Evolutionary conservation across 1,284 basidiomycete genomes (phyloP).

Genomic region (Porogramme epimiltina): DNA sequence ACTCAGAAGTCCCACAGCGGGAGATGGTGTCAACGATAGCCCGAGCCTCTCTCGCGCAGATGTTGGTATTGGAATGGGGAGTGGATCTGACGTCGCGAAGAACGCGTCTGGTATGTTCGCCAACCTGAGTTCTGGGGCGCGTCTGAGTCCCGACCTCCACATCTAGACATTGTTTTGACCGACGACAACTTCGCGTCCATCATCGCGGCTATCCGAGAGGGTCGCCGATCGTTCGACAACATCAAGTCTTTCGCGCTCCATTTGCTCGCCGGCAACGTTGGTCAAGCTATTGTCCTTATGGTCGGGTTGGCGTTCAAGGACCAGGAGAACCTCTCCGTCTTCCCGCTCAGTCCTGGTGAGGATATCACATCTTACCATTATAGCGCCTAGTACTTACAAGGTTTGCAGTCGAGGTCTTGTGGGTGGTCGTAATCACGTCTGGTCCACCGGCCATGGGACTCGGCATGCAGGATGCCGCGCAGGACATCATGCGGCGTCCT

Average conservation of each 20-base stretch:
- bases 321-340: constrained; percentile 53
- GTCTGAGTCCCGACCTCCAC: not conserved
- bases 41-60: constrained; percentile 62
- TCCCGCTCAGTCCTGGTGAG: constrained; percentile 46
- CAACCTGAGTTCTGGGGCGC: too few relatives aligned
- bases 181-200: constrained; percentile 79
- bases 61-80: constrained; percentile 74
- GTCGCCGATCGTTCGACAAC: constrained; percentile 51
- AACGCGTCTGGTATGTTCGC: constrained; percentile 32
- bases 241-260: constrained; percentile 49
- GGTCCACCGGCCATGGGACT: constrained; percentile 62
- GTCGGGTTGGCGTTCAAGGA: constrained; percentile 73
- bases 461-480: constrained; percentile 57
- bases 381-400: too few relatives aligned
- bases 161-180: constrained; percentile 62
- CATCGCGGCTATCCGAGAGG: constrained; percentile 66
- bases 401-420: constrained; percentile 67
- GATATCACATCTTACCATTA: too few relatives aligned
- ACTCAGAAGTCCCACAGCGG: constrained; percentile 22
- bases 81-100: constrained; percentile 72
- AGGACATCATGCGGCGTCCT: constrained; percentile 59
- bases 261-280: constrained; percentile 59
- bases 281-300: constrained; percentile 59
- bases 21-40: constrained; percentile 64
- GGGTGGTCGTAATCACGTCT: constrained; percentile 54